Percentiles rank a stretch among this genome's conserved stretches.
phyloP scores from a whole-genome alignment of 2,329 filamentous ascomycete species.

The Penicillium rolfsii region DNA sequence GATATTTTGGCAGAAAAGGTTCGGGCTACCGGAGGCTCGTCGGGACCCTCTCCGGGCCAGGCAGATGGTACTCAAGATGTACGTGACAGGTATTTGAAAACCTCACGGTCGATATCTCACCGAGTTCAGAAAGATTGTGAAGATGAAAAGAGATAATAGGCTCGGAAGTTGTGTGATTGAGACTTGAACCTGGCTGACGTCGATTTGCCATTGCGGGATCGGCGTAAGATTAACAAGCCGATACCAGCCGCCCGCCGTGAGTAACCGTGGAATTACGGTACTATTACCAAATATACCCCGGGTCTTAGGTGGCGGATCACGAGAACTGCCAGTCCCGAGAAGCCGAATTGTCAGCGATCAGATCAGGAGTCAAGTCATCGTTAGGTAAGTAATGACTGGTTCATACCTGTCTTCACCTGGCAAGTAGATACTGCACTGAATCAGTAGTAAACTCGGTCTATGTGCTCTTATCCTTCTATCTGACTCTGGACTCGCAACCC shows the following conservation, averaged over 20 bases:
- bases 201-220: slow-evolving; percentile 19
- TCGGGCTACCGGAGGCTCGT: slow-evolving; percentile 37
- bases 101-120: neutral
- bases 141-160: slow-evolving; percentile 6
- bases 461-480: slow-evolving; percentile 6
- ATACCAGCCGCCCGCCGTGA: slow-evolving; percentile 33
- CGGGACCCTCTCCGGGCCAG: slow-evolving; percentile 7
- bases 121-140: neutral
- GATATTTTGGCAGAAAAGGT: slow-evolving; percentile 27
- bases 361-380: neutral
- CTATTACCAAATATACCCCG: slow-evolving; percentile 15
- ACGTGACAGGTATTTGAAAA: too few species aligned
- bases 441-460: neutral
- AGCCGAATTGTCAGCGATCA: slow-evolving; percentile 26
- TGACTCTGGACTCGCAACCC: neutral
- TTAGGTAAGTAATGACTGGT: neutral
- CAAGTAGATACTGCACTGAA: neutral
- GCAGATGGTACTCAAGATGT: neutral
- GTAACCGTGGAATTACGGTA: slow-evolving; percentile 24
- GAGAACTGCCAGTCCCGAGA: slow-evolving; percentile 25
- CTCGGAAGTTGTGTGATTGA: slow-evolving; percentile 12
- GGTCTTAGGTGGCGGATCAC: slow-evolving; percentile 10
- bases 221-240: slow-evolving; percentile 38
- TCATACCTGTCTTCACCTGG: neutral
- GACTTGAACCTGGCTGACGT: slow-evolving; percentile 21